Conservation (phyloP, 2,329 filamentous ascomycete species). For the Pseudogymnoascus destructans region DNA sequence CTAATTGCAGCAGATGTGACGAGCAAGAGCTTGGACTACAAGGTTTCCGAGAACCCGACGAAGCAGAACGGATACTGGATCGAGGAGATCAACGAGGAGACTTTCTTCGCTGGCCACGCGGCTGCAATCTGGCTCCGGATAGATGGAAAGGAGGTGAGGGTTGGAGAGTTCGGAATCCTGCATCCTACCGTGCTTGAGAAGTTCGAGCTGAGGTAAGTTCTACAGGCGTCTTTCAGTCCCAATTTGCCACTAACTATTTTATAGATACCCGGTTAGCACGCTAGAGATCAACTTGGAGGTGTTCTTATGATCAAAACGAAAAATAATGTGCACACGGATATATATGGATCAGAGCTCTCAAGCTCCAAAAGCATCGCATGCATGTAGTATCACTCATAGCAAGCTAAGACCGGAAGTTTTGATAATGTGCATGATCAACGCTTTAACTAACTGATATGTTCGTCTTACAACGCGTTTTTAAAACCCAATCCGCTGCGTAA, state of each 20-base stretch:
- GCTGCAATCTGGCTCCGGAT: conserved; percentile 72
- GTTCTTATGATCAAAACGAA: conserved; percentile 48
- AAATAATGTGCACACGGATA: conserved; percentile 4
- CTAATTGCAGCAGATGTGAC: conserved; percentile 54
- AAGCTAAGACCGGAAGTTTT: conserved; percentile 4
- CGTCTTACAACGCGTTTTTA: not conserved
- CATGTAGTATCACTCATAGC: conserved; percentile 8
- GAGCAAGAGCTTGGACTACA: conserved; percentile 37
- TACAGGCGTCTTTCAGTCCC: not conserved
- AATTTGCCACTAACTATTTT: conserved; percentile 17
- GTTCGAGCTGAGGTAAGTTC: conserved; percentile 65
- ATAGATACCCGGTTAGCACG: conserved; percentile 78
- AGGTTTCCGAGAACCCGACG: conserved; percentile 39
- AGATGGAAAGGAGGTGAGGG: conserved; percentile 57
- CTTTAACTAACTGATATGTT: not conserved
- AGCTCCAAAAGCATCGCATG: conserved; percentile 8
- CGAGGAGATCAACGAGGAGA: conserved; percentile 78
- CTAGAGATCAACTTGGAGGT: conserved; percentile 90
- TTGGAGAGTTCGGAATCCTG: conserved; percentile 87
- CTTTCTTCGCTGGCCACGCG: conserved; percentile 83
- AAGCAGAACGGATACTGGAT: conserved; percentile 79
- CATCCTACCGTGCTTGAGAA: conserved; percentile 89
- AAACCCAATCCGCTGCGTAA: not conserved
- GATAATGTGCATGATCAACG: conserved; percentile 6
- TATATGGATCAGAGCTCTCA: conserved; percentile 7